Base-by-base conservation (phyloP, 202 grass and related monocot genomes). In the Cymbopogon flexuosus region DNA sequence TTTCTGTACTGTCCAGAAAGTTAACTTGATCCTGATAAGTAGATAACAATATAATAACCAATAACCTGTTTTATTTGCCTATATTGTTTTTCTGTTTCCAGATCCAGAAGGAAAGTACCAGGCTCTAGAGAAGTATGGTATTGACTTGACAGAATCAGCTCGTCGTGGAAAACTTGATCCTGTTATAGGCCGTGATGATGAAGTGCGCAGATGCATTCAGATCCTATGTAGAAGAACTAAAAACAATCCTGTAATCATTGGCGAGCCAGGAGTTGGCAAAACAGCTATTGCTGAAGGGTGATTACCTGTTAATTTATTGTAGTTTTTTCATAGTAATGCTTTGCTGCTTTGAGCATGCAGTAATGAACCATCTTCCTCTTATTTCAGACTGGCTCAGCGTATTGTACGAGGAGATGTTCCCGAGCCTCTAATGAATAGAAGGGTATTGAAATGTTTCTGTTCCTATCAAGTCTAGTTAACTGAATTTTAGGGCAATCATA, bases 201-300 rank as follows among this genome's bases (percentile, higher is more conserved):
- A 97, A 85, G 93, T 94, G 68, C 79, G 90, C 16, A 79, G 92
- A 65, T 97, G 92, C 84, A 89, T 97, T 83, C 92, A 94, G 66
- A 97, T 97, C 78, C 88, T 94, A 65, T 93, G 92, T 79, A 94
- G 90, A 73, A 94, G 95, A 94, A 97, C 92, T 37, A 97, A 97
- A 81, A 97, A 97, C 45, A 97, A 97, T 86, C 92, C 92, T 81
- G 95, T 97, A n/a, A 97, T 97, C 79, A 97, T 97, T 84, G 92
- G 91, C 1, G 92, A 97, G 68, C 94, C 94, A 70, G 94, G 94
- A 81, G 91, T 94, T 81, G 94, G 91, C 60, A 97, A 97, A 87
- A 94, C 92, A 72, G 94, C 94, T 33, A 97, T 97, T 74, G 94
- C 92, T 63, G 92, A 97, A 93, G 94, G 92, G 92, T 97, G 85